Evolutionary conservation across 805 yeast species (phyloP), one percentile per base, ranked within the genome.

Genomic region (Saccharomycopsis sp.): DNA sequence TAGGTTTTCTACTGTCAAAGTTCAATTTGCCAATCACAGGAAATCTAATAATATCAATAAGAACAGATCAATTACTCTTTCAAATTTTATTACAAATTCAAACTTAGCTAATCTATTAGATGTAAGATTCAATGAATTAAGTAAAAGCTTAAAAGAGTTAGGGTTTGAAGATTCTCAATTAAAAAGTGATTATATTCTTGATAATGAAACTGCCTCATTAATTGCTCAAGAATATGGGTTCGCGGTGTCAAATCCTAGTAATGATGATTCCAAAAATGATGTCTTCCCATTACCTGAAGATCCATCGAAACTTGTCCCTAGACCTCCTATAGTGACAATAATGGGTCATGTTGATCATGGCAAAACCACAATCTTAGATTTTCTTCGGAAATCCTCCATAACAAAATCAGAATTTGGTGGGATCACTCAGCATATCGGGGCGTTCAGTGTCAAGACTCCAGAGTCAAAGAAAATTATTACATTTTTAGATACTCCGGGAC

Each of bases 311-410:
- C 59, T 82, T 51, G 77, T 75, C 37, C 70, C 79, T 4, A 68
- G 97, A 52, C 88, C 98, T 0, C 98, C 98, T 0, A 82, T 93
- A 20, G 97, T 93, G 4, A 89, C 98, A 0, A 85, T 93, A 42
- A 93, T 93, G 97, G 98, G 98, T 2, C 98, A 93, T 61, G 98
- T 93, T 24, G 98, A 93, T 62, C 98, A 93, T 59, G 98, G 98
- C 2, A 93, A 93, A 60, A 93, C 98, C 1, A 90, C 98, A 0
- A 81, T 93, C 49, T 71, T 93, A 44, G 98, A 93, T 61, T 77
- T 79, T 56, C 66, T 93, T 55, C 71, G 97, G 37, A 87, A 85
- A 53, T 83, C 96, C 0, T 77, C 89, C 0, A 77, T 93, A 5
- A 97, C 82, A 0, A 76, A 77, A 24, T 74, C 79, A 34, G 98